These are phyloP conservation scores for Barbatosphaeria neglecta DNA, from an alignment of 495 filamentous ascomycete genomes.

Conservation along the genomic window DNA sequence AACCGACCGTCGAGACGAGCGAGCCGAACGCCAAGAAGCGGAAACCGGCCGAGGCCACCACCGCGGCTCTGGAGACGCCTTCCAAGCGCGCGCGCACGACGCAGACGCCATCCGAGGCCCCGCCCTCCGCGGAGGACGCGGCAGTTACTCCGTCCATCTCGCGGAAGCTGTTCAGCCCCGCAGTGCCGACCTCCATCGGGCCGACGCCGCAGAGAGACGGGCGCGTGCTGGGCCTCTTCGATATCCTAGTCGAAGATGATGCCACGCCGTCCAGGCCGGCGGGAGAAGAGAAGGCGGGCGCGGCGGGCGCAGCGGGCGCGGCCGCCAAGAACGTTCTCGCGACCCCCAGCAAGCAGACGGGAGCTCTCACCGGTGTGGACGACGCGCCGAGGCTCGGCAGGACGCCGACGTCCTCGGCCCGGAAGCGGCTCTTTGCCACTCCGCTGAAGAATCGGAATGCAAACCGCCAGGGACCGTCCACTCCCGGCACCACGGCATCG, in stretches of 20 bases:
- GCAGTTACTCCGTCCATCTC: slow-evolving; percentile 48
- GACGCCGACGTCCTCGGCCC: slow-evolving; percentile 53
- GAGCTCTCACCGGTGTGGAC: slow-evolving; percentile 17
- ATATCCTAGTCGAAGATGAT: slow-evolving; percentile 56
- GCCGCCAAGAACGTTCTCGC: slow-evolving; percentile 14
- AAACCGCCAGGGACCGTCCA: slow-evolving; percentile 21
- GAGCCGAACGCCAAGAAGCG: slow-evolving; percentile 22
- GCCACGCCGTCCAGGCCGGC: slow-evolving; percentile 22
- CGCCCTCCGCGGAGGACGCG: slow-evolving; percentile 17
- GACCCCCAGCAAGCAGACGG: slow-evolving; percentile 26
- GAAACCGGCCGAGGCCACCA: slow-evolving; percentile 18
- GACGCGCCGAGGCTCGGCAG: slow-evolving; percentile 29
- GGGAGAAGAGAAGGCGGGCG: slow-evolving; percentile 1
- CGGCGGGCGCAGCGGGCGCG: too few species aligned
- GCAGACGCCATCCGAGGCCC: slow-evolving; percentile 30
- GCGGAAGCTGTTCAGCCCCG: slow-evolving; percentile 49
- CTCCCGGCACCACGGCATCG: slow-evolving; percentile 37
- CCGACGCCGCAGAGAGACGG: slow-evolving; percentile 91
- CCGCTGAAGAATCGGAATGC: slow-evolving; percentile 33
- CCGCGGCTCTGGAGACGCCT: slow-evolving; percentile 35
- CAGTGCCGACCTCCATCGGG: slow-evolving; percentile 48
- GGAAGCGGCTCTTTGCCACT: slow-evolving; percentile 54
- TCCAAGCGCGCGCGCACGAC: slow-evolving; percentile 24
- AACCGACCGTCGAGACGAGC: slow-evolving; percentile 17
- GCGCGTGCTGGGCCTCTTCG: slow-evolving; percentile 79